A percentile compares a stretch with the other conserved stretches of the same genome.
Conservation (phyloP, 441 rosid species). For the Corymbia calophylla region DNA sequence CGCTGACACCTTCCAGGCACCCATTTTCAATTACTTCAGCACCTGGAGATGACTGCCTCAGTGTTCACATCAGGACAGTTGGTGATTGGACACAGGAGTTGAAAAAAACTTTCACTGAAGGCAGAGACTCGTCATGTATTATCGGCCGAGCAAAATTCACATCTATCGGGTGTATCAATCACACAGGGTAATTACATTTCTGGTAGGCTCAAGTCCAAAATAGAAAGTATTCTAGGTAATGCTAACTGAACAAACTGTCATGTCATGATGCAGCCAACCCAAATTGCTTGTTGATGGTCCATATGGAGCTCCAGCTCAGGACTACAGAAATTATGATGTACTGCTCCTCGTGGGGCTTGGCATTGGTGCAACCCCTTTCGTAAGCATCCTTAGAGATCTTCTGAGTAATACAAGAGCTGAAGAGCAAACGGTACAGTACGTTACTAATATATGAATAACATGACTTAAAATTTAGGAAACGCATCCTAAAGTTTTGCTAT, state of each 20-base stretch:
- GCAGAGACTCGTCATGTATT: slow-evolving; percentile 35
- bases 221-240: neutral
- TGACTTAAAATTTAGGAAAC: neutral
- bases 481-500: neutral
- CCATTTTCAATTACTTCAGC: slow-evolving; percentile 99
- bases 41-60: slow-evolving; percentile 78
- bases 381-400: slow-evolving; percentile 89
- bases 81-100: slow-evolving; percentile 97
- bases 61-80: slow-evolving; percentile 80
- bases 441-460: neutral
- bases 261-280: slow-evolving; percentile 54
- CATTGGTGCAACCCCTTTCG: slow-evolving; percentile 95
- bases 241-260: neutral
- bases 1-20: slow-evolving; percentile 48
- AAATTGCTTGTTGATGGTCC: slow-evolving; percentile 87
- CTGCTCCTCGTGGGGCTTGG: slow-evolving; percentile 94
- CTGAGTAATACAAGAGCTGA: slow-evolving; percentile 63
- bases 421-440: slow-evolving; percentile 47
- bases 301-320: slow-evolving; percentile 97
- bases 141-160: slow-evolving; percentile 60
- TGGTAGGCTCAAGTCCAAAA: neutral
- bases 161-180: slow-evolving; percentile 26
- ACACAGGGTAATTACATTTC: slow-evolving; percentile 31
- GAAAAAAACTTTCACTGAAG: slow-evolving; percentile 59
- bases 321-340: slow-evolving; percentile 82